Evolutionary conservation across 1,284 basidiomycete genomes (phyloP).

Genomic region (Austropuccinia psidii): DNA sequence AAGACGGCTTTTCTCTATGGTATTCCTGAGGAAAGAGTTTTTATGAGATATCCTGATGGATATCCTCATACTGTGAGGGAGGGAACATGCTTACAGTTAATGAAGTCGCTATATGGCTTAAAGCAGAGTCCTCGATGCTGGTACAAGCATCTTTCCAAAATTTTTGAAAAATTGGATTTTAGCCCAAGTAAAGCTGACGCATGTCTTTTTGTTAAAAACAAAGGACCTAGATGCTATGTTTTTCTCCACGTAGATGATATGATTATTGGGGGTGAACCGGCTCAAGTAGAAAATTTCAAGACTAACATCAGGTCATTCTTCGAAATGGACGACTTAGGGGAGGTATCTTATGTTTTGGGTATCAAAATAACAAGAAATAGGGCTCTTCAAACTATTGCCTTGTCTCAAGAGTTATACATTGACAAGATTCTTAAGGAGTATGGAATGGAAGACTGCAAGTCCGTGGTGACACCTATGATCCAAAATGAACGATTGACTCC

Average conservation of each 20-base stretch:
- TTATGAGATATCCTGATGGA: background rate
- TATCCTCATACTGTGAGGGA: too few relatives aligned
- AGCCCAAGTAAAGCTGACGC: too few relatives aligned
- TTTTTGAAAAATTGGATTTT: too few relatives aligned
- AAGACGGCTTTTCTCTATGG: slow-evolving; percentile 36
- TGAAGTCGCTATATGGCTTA: background rate
- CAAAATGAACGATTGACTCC: too few relatives aligned
- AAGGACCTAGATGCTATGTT: slow-evolving; percentile 6
- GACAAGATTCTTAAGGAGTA: background rate
- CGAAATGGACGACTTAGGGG: slow-evolving; percentile 1
- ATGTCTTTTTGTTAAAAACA: too few relatives aligned
- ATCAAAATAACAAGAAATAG: background rate
- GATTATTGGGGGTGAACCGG: background rate
- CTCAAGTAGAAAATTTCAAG: background rate
- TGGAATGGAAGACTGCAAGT: background rate
- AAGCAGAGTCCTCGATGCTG: background rate
- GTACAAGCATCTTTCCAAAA: background rate
- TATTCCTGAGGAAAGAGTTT: slow-evolving; percentile 11
- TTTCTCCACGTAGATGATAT: slow-evolving; percentile 17
- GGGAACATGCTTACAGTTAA: background rate
- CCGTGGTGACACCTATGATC: background rate
- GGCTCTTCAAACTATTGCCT: background rate
- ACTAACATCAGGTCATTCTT: background rate
- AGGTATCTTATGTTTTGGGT: background rate
- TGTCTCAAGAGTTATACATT: background rate